phyloP scores from a whole-genome alignment of 116 monocot species.

The Posidonia oceanica region DNA sequence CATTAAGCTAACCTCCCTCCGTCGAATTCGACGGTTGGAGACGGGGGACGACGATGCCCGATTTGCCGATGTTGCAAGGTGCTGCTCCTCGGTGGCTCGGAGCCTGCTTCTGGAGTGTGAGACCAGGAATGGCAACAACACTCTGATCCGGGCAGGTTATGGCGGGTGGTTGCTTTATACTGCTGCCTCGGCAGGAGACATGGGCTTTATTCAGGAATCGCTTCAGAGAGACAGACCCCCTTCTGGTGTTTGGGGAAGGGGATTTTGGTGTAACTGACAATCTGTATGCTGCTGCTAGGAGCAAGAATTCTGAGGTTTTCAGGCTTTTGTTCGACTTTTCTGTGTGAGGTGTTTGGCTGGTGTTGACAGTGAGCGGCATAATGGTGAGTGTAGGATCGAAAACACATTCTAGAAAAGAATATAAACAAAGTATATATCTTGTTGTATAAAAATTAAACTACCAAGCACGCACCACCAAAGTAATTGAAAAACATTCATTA shows the following conservation, averaged over 20 bases:
- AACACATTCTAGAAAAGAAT: no score
- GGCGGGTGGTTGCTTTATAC: slow-evolving; percentile 93
- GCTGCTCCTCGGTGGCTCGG: slow-evolving; percentile 53
- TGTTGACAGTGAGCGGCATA: neutral
- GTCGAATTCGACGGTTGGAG: slow-evolving; percentile 88
- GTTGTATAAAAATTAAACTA: no score
- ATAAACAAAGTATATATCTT: no score
- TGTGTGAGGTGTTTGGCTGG: slow-evolving; percentile 24
- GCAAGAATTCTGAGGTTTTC: slow-evolving; percentile 48
- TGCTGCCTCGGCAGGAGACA: slow-evolving; percentile 69
- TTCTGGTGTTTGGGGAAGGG: slow-evolving; percentile 89
- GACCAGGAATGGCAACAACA: slow-evolving; percentile 27
- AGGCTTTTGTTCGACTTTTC: slow-evolving; percentile 45
- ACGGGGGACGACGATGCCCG: slow-evolving; percentile 81
- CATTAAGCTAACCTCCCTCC: slow-evolving; percentile 94
- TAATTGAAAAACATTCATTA: no score
- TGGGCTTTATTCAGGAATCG: slow-evolving; percentile 40
- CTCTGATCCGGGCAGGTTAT: slow-evolving; percentile 68
- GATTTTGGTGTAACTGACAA: slow-evolving; percentile 89
- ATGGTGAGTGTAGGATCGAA: neutral
- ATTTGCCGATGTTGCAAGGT: slow-evolving; percentile 44
- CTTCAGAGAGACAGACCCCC: slow-evolving; percentile 59
- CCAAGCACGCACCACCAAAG: no score
- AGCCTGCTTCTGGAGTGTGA: slow-evolving; percentile 67
- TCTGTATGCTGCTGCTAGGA: slow-evolving; percentile 77